Evolutionary conservation across 306 rosid species (phyloP).

Genomic region (Quercus aquifolioides): DNA sequence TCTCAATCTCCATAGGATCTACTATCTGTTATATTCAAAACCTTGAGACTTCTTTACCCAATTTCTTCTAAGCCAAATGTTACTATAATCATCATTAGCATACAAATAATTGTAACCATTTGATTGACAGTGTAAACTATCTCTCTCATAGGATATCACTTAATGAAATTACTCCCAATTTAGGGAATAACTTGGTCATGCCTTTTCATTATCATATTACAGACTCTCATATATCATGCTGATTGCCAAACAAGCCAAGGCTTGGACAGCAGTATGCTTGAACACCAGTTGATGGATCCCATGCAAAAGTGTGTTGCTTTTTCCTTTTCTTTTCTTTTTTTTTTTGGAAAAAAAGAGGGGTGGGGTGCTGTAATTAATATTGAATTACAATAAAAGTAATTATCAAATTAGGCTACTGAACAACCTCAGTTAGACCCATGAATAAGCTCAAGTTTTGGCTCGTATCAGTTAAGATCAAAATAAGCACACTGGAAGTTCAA

Average conservation of each 20-base stretch:
- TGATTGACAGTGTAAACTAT: background rate
- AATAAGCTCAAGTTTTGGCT: too few species aligned
- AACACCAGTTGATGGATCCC: background rate
- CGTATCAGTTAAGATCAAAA: background rate
- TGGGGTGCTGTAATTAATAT: background rate
- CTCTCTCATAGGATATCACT: background rate
- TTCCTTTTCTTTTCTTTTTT: background rate
- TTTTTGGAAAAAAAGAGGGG: background rate
- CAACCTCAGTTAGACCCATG: too few species aligned
- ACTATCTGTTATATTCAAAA: slow-evolving; percentile 55
- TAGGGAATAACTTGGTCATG: slow-evolving; percentile 13
- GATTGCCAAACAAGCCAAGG: background rate
- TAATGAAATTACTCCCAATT: background rate
- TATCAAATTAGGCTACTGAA: too few species aligned
- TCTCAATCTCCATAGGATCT: slow-evolving; percentile 87
- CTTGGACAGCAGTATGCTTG: background rate
- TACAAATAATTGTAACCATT: background rate
- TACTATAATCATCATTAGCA: background rate
- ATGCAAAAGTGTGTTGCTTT: too few species aligned
- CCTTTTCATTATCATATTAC: background rate
- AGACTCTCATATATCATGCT: background rate
- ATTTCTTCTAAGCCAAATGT: slow-evolving; percentile 16
- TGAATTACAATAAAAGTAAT: background rate
- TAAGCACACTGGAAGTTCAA: background rate
- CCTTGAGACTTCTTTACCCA: background rate